Conservation (phyloP, 768 basidiomycete species). For the Holtermanniella nyarrowii region DNA sequence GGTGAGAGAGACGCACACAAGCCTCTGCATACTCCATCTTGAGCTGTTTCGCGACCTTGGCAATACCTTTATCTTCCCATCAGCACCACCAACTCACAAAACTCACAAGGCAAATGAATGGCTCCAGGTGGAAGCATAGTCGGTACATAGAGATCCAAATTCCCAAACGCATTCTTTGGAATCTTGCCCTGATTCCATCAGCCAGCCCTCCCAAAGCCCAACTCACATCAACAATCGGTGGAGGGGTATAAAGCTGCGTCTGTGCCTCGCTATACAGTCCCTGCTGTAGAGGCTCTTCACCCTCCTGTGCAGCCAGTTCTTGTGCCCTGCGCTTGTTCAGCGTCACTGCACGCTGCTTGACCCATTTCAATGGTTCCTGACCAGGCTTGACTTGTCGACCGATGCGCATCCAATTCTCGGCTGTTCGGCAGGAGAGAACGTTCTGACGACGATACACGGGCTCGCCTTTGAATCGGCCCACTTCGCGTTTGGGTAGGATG, state of each 20-base stretch:
- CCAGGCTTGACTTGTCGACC: constrained; percentile 64
- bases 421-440: constrained; percentile 75
- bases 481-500: constrained; percentile 60
- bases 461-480: constrained; percentile 88
- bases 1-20: constrained; percentile 55
- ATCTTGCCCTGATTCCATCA: constrained; percentile 60
- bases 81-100: neutral
- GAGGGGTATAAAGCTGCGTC: constrained; percentile 69
- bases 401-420: constrained; percentile 88
- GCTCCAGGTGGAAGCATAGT: constrained; percentile 87
- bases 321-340: constrained; percentile 64
- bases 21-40: constrained; percentile 89
- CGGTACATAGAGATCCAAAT: constrained; percentile 88
- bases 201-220: neutral
- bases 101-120: constrained; percentile 81
- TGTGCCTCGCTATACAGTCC: constrained; percentile 76
- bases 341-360: constrained; percentile 75
- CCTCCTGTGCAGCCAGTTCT: constrained; percentile 50
- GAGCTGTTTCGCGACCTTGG: constrained; percentile 76
- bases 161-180: constrained; percentile 92
- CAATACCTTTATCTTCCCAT: constrained; percentile 63
- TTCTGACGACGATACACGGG: constrained; percentile 76
- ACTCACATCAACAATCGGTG: constrained; percentile 73
- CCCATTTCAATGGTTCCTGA: constrained; percentile 77
- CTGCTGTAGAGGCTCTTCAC: constrained; percentile 58